Conservation (phyloP, 2,329 filamentous ascomycete genomes). For the Gaeumannomyces tritici region DNA sequence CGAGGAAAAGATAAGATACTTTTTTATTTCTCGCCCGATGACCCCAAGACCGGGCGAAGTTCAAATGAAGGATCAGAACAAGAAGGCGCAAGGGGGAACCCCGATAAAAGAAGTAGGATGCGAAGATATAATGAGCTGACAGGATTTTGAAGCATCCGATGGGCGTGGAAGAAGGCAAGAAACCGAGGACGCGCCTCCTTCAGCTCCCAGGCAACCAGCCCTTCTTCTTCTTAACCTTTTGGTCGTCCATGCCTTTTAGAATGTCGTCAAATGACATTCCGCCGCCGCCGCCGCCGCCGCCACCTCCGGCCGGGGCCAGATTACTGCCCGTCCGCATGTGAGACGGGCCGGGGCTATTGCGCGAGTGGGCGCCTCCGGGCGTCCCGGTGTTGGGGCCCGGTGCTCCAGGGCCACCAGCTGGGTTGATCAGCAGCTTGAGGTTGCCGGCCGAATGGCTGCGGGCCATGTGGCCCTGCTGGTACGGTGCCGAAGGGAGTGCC, state of each 20-base stretch:
- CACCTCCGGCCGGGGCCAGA: not conserved
- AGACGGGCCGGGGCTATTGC: not conserved
- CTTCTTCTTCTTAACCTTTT: conserved; percentile 20
- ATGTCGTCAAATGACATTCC: conserved; percentile 26
- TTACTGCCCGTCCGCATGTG: conserved; percentile 6
- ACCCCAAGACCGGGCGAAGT: not conserved
- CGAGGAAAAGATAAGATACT: not conserved
- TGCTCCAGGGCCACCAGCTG: not conserved
- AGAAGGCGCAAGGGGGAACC: conserved; percentile 2
- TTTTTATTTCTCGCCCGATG: not conserved
- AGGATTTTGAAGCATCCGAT: not conserved
- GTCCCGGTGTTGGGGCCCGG: not conserved
- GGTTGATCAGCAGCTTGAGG: conserved; percentile 8
- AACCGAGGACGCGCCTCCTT: not conserved
- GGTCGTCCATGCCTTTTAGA: conserved; percentile 22
- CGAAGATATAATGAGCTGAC: conserved; percentile 2
- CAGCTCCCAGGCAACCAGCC: conserved; percentile 6
- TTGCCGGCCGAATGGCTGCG: conserved; percentile 14
- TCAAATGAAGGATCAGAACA: conserved; percentile 1
- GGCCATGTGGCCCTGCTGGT: not conserved
- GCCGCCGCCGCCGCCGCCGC: not conserved
- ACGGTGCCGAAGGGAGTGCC: conserved; percentile 1
- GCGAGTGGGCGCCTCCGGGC: not conserved
- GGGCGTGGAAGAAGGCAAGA: not conserved
- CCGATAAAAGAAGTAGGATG: conserved; percentile 8